Evolutionary conservation across 23 red algal genomes (phyloP).

Genomic region (Gracilaria gracilis): DNA sequence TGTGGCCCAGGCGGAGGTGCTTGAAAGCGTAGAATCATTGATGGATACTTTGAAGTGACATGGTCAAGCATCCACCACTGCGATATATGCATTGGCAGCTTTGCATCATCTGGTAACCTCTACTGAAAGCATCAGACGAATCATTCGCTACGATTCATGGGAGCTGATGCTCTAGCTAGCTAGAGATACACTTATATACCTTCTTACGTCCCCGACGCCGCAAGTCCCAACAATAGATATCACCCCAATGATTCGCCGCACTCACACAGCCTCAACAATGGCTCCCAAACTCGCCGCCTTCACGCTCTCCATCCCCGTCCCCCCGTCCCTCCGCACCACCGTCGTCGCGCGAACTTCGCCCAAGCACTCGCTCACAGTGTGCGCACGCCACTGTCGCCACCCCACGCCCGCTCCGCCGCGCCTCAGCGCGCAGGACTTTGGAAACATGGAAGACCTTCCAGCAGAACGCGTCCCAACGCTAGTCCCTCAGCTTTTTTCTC

Average conservation of each 20-base stretch:
- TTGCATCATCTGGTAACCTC: slow-evolving; percentile 32
- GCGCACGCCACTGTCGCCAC: neutral
- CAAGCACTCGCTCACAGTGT: no score
- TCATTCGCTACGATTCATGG: slow-evolving; percentile 42
- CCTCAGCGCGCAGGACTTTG: neutral
- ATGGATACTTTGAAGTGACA: slow-evolving; percentile 30
- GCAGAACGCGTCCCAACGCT: slow-evolving; percentile 32
- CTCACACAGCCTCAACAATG: neutral
- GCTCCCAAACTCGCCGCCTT: neutral
- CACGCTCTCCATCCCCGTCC: neutral
- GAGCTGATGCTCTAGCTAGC: no score
- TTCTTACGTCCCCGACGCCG: no score
- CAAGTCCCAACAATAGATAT: no score
- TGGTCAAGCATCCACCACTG: slow-evolving; percentile 20
- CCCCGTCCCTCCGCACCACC: neutral
- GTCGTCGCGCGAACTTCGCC: neutral
- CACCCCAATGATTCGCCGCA: no score
- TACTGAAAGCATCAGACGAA: slow-evolving; percentile 1
- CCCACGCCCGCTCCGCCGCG: neutral
- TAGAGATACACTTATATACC: no score
- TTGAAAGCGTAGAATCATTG: slow-evolving; percentile 23
- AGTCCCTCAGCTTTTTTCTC: neutral
- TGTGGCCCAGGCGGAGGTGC: neutral
- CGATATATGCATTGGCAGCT: slow-evolving; percentile 48
- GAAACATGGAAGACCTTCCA: slow-evolving; percentile 55